Conservation (phyloP, 352 stramenopile genomes). For the Phytophthora uliginosa region DNA sequence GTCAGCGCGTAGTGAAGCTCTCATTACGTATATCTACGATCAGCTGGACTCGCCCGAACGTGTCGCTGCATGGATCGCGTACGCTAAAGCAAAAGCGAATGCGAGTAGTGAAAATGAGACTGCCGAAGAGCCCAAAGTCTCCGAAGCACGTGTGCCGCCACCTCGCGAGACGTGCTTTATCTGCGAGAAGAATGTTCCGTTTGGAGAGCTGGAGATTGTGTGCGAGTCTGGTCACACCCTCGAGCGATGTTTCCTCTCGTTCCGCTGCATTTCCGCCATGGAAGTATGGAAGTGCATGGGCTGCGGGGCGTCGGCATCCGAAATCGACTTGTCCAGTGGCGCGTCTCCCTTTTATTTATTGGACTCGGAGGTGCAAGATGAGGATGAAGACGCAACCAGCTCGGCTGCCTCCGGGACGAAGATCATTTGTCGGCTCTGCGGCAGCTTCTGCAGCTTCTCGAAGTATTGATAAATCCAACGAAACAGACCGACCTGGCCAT, state of each 20-base stretch:
- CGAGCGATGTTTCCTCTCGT: conserved; percentile 84
- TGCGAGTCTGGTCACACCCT: conserved; percentile 73
- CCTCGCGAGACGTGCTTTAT: conserved; percentile 77
- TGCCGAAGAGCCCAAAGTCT: not conserved
- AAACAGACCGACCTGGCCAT: not conserved
- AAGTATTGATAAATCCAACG: conserved; percentile 49
- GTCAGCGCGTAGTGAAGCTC: conserved; percentile 34
- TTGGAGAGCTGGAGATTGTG: conserved; percentile 67
- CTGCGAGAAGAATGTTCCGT: conserved; percentile 68
- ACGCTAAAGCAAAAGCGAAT: conserved; percentile 42
- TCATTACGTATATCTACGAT: conserved; percentile 74
- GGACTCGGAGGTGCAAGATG: conserved; percentile 38
- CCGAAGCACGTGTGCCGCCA: conserved; percentile 38
- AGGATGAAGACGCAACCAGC: conserved; percentile 1
- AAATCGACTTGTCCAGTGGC: conserved; percentile 56
- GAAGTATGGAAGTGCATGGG: conserved; percentile 88
- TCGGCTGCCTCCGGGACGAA: conserved; percentile 30
- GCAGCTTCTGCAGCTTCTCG: conserved; percentile 84
- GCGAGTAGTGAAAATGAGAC: not conserved
- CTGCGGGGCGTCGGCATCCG: conserved; percentile 69
- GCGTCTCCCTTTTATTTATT: conserved; percentile 76
- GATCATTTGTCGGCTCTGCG: conserved; percentile 77
- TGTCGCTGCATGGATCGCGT: conserved; percentile 47
- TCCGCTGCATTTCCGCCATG: conserved; percentile 70
- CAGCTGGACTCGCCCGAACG: conserved; percentile 61